These are phyloP conservation scores for Camellia japonica DNA, from an alignment of 148 eudicot genomes.

Conservation along the genomic window DNA sequence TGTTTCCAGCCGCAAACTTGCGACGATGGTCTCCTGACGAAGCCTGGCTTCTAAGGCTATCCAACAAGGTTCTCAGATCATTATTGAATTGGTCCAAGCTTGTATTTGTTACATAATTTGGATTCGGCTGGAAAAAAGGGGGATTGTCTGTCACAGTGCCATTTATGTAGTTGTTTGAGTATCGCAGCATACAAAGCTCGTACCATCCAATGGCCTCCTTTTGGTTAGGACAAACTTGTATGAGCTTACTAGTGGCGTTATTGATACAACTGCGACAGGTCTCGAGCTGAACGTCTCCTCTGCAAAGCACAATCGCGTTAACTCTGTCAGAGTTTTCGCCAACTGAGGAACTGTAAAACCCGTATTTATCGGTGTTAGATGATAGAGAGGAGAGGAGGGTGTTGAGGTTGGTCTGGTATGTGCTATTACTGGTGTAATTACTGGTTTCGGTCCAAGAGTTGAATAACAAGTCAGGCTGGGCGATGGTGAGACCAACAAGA, in stretches of 20 bases:
- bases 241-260: too few species aligned
- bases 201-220: conserved; percentile 24
- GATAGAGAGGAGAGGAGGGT: conserved; percentile 36
- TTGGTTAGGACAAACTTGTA: too few species aligned
- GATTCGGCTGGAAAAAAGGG: background rate
- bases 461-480: background rate
- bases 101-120: too few species aligned
- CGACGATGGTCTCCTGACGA: conserved; percentile 14
- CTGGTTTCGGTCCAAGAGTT: conserved; percentile 15
- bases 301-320: too few species aligned
- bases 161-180: conserved; percentile 18
- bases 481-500: background rate
- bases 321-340: too few species aligned
- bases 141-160: background rate
- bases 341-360: conserved; percentile 30
- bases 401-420: conserved; percentile 39
- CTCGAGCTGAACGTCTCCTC: too few species aligned
- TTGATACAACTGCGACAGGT: too few species aligned
- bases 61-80: conserved; percentile 16
- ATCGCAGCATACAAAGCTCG: conserved; percentile 22
- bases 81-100: too few species aligned
- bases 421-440: conserved; percentile 21
- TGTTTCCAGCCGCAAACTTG: conserved; percentile 26
- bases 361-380: conserved; percentile 25
- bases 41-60: conserved; percentile 10